Percentiles rank a stretch among this genome's conserved stretches.
These are phyloP conservation scores for Xylariaceae sp. DNA, from an alignment of 2,329 filamentous ascomycete genomes.

Conservation along the genomic window DNA sequence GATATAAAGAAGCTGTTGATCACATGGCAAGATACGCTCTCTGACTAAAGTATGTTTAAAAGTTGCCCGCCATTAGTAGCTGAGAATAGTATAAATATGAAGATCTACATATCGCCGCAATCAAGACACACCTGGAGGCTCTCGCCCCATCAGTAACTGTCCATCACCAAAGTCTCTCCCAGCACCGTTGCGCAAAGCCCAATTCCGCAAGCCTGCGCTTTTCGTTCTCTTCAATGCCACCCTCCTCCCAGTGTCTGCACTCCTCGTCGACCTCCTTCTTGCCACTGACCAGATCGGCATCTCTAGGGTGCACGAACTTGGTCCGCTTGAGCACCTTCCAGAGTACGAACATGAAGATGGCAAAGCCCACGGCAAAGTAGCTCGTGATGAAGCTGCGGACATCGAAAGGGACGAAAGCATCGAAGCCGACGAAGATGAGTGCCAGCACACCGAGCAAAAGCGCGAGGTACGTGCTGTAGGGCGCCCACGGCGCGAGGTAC, in stretches of 20 bases:
- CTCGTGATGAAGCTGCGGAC: constrained; percentile 45
- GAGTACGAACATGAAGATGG: constrained; percentile 52
- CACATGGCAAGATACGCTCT: no score
- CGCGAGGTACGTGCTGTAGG: constrained; percentile 47
- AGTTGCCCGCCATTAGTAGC: no score
- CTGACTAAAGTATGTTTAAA: no score
- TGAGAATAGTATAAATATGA: no score
- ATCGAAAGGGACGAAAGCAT: constrained; percentile 48
- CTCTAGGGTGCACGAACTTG: constrained; percentile 47
- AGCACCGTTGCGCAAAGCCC: constrained; percentile 30
- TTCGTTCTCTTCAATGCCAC: constrained; percentile 42
- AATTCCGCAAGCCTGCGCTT: constrained; percentile 31
- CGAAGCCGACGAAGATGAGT: constrained; percentile 54
- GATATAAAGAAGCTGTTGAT: no score
- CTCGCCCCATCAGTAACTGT: no score
- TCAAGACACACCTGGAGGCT: no score
- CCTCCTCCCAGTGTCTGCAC: constrained; percentile 40
- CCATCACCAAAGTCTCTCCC: constrained; percentile 36
- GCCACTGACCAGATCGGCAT: constrained; percentile 59
- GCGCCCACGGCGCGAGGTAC: constrained; percentile 46
- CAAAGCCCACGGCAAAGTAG: constrained; percentile 52
- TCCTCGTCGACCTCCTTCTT: constrained; percentile 61
- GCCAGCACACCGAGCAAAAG: constrained; percentile 42
- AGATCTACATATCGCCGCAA: no score
- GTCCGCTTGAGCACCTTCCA: constrained; percentile 66